phyloP scores from a whole-genome alignment of 176 grass and related monocot species.

The Luzula sylvatica region DNA sequence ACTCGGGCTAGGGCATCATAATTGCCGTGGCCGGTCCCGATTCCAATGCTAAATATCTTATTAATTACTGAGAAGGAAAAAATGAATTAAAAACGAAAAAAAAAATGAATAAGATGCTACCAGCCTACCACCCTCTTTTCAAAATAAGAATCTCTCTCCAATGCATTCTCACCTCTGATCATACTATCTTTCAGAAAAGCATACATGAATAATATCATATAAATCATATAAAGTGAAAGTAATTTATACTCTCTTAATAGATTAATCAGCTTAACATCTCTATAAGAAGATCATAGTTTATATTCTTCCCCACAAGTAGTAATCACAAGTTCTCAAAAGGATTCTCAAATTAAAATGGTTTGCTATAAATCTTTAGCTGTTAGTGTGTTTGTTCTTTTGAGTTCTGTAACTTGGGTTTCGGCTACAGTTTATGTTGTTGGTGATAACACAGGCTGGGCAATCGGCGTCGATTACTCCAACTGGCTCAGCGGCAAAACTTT shows the following conservation, averaged over 20 bases:
- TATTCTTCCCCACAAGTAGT: not conserved
- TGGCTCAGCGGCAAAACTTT: slow-evolving; percentile 41
- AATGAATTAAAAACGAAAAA: no score
- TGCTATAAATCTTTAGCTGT: slow-evolving; percentile 25
- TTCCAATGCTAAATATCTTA: no score
- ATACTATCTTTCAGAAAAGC: no score
- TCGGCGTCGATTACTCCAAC: slow-evolving; percentile 4
- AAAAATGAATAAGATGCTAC: no score
- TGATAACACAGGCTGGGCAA: slow-evolving; percentile 29
- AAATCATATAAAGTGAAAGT: not conserved
- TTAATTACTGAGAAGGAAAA: no score
- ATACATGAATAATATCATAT: not conserved
- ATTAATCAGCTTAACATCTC: slow-evolving; percentile 5
- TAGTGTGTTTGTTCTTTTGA: slow-evolving; percentile 34
- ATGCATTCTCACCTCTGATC: no score
- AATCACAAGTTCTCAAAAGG: no score
- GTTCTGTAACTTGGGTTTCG: slow-evolving; percentile 27
- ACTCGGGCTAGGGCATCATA: no score
- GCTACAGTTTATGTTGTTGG: slow-evolving; percentile 41
- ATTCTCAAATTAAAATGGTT: slow-evolving; percentile 21
- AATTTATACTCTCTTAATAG: not conserved
- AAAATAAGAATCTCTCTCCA: no score
- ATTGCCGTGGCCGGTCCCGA: no score
- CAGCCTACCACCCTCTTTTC: no score
- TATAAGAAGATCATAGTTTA: slow-evolving; percentile 27